Evolutionary conservation across 1,284 basidiomycete species (phyloP).

Genomic region (Retiboletus flavoniger): DNA sequence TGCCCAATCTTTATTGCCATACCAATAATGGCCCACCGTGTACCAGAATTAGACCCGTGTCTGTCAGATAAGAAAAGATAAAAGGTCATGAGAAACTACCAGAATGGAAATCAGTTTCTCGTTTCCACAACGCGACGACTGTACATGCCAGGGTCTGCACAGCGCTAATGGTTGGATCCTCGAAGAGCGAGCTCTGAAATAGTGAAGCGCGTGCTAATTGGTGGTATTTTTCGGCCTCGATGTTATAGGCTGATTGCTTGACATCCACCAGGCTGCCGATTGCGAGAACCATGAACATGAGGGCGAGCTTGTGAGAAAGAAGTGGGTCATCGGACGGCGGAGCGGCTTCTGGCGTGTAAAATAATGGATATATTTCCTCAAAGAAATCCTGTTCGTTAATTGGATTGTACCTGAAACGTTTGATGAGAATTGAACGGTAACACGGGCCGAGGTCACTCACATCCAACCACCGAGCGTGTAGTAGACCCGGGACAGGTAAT

Average conservation of each 20-base stretch:
- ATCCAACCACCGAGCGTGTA: conserved; percentile 76
- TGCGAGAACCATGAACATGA: conserved; percentile 74
- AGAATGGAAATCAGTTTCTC: conserved; percentile 13
- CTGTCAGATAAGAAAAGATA: conserved; percentile 74
- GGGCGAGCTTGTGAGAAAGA: conserved; percentile 62
- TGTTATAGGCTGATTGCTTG: conserved; percentile 59
- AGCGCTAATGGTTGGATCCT: conserved; percentile 69
- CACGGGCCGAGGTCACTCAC: conserved; percentile 38
- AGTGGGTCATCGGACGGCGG: conserved; percentile 56
- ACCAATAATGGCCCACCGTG: conserved; percentile 77
- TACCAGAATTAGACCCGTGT: conserved; percentile 67
- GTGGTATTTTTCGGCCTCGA: conserved; percentile 78
- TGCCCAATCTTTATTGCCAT: conserved; percentile 75
- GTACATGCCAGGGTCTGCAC: conserved; percentile 66
- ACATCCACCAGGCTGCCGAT: conserved; percentile 73
- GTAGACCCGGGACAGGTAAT: conserved; percentile 60
- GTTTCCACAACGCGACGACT: conserved; percentile 1
- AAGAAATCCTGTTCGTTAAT: conserved; percentile 66
- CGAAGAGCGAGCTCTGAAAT: conserved; percentile 69
- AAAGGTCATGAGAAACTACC: conserved; percentile 72
- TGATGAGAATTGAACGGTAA: conserved; percentile 12
- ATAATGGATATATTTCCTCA: conserved; percentile 57
- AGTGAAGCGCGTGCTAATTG: conserved; percentile 70
- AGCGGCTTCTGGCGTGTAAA: conserved; percentile 53
- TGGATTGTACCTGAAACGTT: conserved; percentile 64